These are phyloP conservation scores for Cucumis melo DNA, from an alignment of 306 rosid genomes.

Conservation along the genomic window DNA sequence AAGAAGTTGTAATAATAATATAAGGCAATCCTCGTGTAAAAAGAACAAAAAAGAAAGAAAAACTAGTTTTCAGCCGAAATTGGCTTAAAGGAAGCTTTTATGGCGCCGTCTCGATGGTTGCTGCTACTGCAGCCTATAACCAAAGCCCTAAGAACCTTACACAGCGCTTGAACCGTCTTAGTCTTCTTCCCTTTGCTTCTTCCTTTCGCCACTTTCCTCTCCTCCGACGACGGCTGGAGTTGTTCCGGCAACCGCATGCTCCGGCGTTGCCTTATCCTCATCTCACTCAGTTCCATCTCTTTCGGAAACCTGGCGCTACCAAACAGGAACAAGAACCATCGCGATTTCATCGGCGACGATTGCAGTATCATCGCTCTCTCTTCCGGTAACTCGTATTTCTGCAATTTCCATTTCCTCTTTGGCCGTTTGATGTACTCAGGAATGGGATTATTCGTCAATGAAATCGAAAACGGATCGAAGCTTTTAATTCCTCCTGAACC, in stretches of 20 bases:
- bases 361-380: slow-evolving; percentile 30
- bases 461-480: not conserved
- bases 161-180: slow-evolving; percentile 19
- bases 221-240: not conserved
- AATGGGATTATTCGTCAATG: not conserved
- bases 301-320: slow-evolving; percentile 32
- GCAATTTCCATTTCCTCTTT: not conserved
- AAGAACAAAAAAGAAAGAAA: no score
- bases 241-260: not conserved
- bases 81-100: slow-evolving; percentile 19
- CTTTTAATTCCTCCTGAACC: not conserved
- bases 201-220: slow-evolving; percentile 1
- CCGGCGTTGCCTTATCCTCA: slow-evolving; percentile 42
- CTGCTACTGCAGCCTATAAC: slow-evolving; percentile 16
- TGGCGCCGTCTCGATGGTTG: slow-evolving; percentile 22
- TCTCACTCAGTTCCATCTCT: slow-evolving; percentile 56
- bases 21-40: no score
- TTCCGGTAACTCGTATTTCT: not conserved
- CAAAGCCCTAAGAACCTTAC: slow-evolving; percentile 26
- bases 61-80: not conserved
- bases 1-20: no score
- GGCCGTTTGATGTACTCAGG: not conserved
- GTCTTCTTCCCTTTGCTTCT: not conserved
- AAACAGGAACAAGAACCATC: slow-evolving; percentile 55
- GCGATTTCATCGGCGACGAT: slow-evolving; percentile 27